Conservation (phyloP, 345 rosid species). For the Euphorbia peplus region DNA sequence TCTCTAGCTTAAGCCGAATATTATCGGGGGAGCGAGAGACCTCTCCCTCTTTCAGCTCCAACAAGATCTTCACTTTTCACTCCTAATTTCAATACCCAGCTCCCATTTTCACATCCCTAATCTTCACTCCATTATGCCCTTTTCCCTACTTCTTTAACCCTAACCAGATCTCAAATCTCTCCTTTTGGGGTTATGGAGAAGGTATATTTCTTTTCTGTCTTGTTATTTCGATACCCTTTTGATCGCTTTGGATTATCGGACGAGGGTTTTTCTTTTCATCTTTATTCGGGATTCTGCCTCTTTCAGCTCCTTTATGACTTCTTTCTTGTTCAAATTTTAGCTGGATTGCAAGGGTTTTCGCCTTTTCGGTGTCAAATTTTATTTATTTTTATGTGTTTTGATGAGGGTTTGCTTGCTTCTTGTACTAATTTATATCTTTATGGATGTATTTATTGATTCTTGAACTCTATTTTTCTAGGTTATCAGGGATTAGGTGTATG, state of each 20-base stretch:
- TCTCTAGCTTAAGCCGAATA: not conserved
- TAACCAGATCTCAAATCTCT: conserved; percentile 1
- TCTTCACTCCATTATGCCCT: not conserved
- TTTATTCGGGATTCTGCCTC: not conserved
- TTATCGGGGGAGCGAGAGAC: not conserved
- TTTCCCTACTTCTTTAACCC: conserved; percentile 4
- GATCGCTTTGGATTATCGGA: not conserved
- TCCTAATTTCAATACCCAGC: not conserved
- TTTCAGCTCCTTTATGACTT: not conserved
- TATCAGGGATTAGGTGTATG: not conserved
- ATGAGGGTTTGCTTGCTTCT: not conserved
- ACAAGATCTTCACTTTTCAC: not conserved
- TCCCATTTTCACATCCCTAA: not conserved
- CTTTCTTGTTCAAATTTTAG: not conserved
- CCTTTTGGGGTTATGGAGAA: conserved; percentile 9
- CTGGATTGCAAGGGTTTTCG: not conserved
- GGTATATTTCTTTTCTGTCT: not conserved
- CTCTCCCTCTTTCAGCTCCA: not conserved
- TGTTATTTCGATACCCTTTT: not conserved
- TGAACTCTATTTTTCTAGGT: not conserved
- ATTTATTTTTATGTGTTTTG: not conserved
- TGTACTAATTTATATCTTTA: not conserved
- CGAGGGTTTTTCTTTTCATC: not conserved
- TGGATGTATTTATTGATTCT: too few species aligned
- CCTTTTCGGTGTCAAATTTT: not conserved